Evolutionary conservation across 257 asterid species (phyloP).

Genomic region (Solanum tarapatanum): DNA sequence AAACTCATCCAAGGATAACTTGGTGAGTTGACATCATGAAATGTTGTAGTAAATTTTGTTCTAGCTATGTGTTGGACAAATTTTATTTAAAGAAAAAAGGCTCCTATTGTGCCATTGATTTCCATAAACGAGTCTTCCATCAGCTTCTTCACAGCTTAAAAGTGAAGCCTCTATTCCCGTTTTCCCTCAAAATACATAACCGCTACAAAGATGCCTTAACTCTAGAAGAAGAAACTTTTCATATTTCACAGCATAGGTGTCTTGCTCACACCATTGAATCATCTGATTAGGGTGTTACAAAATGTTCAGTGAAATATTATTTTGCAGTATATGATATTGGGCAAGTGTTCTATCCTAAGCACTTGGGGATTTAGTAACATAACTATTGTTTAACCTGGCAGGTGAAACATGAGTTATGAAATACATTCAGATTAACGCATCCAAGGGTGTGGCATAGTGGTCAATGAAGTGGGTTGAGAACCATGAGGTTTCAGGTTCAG

Average conservation of each 20-base stretch:
- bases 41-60: neutral
- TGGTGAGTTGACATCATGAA: neutral
- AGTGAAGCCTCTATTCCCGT: neutral
- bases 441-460: neutral
- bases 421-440: neutral
- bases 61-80: neutral
- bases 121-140: neutral
- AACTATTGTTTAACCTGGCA: neutral
- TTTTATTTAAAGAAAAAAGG: neutral
- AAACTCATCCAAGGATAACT: neutral
- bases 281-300: neutral
- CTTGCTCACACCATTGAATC: neutral
- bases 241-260: neutral
- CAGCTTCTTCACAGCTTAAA: neutral
- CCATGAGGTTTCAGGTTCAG: neutral
- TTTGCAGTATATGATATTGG: neutral
- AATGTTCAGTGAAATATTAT: neutral
- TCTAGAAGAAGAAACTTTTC: neutral
- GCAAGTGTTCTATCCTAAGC: neutral
- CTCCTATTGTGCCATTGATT: neutral
- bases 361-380: neutral
- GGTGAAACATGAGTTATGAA: neutral
- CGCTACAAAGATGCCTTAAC: neutral
- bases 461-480: neutral
- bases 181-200: neutral